Percentiles rank a stretch among this genome's conserved stretches.
phyloP scores from a whole-genome alignment of 176 grass and related monocot species.

The Lolium rigidum region DNA sequence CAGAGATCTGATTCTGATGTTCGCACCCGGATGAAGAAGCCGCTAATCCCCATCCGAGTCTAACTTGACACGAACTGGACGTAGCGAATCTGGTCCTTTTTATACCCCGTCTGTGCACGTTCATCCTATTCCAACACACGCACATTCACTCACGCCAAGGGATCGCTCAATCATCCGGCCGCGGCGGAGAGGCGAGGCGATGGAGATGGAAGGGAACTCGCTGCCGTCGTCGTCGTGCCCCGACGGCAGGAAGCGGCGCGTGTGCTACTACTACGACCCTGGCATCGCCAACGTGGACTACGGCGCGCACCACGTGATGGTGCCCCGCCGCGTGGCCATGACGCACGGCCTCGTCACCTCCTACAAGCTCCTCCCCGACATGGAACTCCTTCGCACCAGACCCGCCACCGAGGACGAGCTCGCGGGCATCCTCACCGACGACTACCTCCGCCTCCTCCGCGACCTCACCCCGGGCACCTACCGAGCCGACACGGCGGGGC shows the following conservation, averaged over 20 bases:
- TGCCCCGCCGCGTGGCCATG: constrained; percentile 69
- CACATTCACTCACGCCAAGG: background rate
- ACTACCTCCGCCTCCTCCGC: constrained; percentile 49
- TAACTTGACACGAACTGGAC: background rate
- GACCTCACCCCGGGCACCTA: constrained; percentile 23
- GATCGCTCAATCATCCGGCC: background rate
- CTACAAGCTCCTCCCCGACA: constrained; percentile 49
- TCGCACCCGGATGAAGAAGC: no score
- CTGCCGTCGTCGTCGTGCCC: constrained; percentile 43
- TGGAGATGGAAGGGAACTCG: constrained; percentile 43
- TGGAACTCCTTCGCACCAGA: constrained; percentile 39
- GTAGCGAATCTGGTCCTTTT: background rate
- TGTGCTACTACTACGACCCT: constrained; percentile 80
- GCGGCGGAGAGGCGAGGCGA: background rate
- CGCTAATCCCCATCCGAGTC: background rate
- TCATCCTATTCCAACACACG: background rate
- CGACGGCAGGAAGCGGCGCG: constrained; percentile 55
- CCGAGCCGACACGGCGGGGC: background rate
- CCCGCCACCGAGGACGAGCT: constrained; percentile 47
- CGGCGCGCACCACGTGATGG: constrained; percentile 62
- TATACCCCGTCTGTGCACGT: background rate
- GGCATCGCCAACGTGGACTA: constrained; percentile 64
- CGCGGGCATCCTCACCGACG: constrained; percentile 46
- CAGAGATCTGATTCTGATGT: background rate
- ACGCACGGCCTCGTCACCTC: constrained; percentile 54